Evolutionary conservation across 2,329 filamentous ascomycete species (phyloP), one percentile per base, ranked within the genome.

Genomic region (Fusarium staphyleae): DNA sequence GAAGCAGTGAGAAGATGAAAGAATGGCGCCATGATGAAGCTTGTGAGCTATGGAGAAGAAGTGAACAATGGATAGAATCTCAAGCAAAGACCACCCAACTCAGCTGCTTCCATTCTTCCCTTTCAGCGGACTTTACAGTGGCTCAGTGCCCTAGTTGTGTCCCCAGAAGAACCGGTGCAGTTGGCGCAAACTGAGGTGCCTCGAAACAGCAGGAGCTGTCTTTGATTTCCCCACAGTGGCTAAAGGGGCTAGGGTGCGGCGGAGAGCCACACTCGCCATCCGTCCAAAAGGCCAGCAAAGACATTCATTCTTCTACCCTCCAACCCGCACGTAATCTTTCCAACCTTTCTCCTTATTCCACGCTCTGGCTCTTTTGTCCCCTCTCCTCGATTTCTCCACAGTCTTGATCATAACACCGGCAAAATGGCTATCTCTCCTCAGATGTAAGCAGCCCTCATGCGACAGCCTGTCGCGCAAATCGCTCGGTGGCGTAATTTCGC

Each of bases 361-460:
- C 52, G 39, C 47, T 53, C 47, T 40, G 51, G 40, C 51, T 34
- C 34, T 47, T 42, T 53, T 49, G 16, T 36, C 19, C 47, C 36
- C 15, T 46, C 42, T 24, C 18, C 39, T 29, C 37, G 14, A 43
- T 52, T 47, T 32, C 30, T 32, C 28, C 37, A 45, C 42, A 35
- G 48, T 48, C 3, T 35, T 28, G 19, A 28, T 37, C 42, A 11
- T 15, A 30, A 26, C 36, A 29, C 46, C 55, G 52, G 63, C 73
- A 85, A 75, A 73, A 88, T 87, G 85, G 84, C 75, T 68, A 75
- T 88, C 67, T 85, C 79, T 69, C 81, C 86, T 67, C 86, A 88
- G 74, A 78, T 88, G 86, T 88, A 78, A 71, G 83, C 59, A 12
- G 18, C 14, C n/a, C 16, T 32, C 41, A 32, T 15, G 48, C 47